These are phyloP conservation scores for Roridomyces roridus DNA, from an alignment of 768 basidiomycete species.

Conservation along the genomic window DNA sequence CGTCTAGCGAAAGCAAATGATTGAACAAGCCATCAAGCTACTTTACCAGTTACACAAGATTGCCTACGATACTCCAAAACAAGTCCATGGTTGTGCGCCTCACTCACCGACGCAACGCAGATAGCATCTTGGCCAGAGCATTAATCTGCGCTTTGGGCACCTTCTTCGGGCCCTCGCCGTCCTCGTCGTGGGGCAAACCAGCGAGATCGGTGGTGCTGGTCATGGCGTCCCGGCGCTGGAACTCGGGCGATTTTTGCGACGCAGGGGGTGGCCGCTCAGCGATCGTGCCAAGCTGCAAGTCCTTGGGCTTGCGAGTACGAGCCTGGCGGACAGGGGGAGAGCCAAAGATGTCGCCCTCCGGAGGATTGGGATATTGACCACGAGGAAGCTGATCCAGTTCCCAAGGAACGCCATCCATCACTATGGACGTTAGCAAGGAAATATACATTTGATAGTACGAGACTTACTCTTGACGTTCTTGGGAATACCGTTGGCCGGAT, in stretches of 20 bases:
- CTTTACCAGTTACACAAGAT: conserved; percentile 54
- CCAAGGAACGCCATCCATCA: conserved; percentile 81
- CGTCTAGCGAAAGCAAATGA: conserved; percentile 22
- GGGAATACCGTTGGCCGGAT: conserved; percentile 53
- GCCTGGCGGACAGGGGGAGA: conserved; percentile 67
- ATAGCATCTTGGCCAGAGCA: conserved; percentile 91
- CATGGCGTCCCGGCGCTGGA: conserved; percentile 65
- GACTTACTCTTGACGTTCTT: conserved; percentile 84
- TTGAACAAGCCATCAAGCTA: conserved; percentile 46
- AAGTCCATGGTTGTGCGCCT: conserved; percentile 25
- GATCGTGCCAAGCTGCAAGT: conserved; percentile 75
- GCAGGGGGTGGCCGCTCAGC: conserved; percentile 62
- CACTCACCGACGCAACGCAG: conserved; percentile 70
- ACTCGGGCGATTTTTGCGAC: conserved; percentile 51
- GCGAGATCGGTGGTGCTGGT: conserved; percentile 77
- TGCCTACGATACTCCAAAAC: conserved; percentile 32
- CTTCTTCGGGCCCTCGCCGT: conserved; percentile 65
- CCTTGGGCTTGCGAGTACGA: conserved; percentile 72
- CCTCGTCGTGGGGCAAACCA: conserved; percentile 47
- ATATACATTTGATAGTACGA: conserved; percentile 8
- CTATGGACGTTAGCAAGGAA: conserved; percentile 42
- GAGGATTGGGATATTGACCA: conserved; percentile 59
- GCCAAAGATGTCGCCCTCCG: conserved; percentile 68
- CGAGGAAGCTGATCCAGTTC: conserved; percentile 74
- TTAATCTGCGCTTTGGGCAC: conserved; percentile 91